Evolutionary conservation across 2,329 filamentous ascomycete species (phyloP).

Genomic region (Neobulgaria alba): DNA sequence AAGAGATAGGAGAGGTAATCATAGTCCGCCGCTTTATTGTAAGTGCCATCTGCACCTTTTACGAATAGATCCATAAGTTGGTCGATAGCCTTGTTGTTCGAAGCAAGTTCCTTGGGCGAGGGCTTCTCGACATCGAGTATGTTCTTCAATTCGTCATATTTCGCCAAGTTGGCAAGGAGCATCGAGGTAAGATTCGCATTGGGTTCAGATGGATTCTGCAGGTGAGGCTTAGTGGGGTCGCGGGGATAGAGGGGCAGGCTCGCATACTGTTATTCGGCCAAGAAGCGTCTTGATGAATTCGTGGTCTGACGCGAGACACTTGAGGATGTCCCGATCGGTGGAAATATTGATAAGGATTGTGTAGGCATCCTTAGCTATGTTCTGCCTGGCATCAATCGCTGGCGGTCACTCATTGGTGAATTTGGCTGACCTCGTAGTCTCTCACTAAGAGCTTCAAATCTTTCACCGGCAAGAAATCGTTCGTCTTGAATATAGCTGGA

Average conservation of each 20-base stretch:
- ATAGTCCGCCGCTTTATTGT: constrained; percentile 79
- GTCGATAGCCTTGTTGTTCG: constrained; percentile 68
- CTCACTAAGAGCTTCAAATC: constrained; percentile 80
- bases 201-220: constrained; percentile 60
- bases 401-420: background rate
- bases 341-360: constrained; percentile 85
- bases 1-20: constrained; percentile 94
- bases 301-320: constrained; percentile 67
- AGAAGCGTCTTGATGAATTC: constrained; percentile 70
- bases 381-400: constrained; percentile 37
- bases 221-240: background rate
- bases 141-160: constrained; percentile 63
- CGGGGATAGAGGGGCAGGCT: constrained; percentile 27
- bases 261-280: constrained; percentile 64
- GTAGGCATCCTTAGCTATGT: constrained; percentile 87
- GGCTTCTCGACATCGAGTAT: constrained; percentile 61
- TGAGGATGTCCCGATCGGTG: constrained; percentile 66
- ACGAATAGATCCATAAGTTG: constrained; percentile 95
- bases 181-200: constrained; percentile 83
- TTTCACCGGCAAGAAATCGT: constrained; percentile 69
- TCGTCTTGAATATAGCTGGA: constrained; percentile 73
- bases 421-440: constrained; percentile 63
- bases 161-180: constrained; percentile 86
- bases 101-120: constrained; percentile 60
- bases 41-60: constrained; percentile 72